phyloP scores from a whole-genome alignment of 306 rosid genomes.

The Neltuma alba region DNA sequence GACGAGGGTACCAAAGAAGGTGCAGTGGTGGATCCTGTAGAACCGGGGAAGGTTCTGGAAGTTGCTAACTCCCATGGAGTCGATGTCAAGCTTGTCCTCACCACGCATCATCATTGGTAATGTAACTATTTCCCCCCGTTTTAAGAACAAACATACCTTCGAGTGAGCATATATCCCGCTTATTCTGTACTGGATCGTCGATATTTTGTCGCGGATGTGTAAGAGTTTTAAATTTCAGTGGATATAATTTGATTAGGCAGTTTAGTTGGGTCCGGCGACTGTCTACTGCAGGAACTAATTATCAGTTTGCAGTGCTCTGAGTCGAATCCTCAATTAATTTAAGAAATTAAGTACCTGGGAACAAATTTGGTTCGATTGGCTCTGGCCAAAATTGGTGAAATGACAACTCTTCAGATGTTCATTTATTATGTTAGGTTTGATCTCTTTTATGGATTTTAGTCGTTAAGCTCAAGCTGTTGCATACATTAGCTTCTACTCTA shows the following conservation, averaged over 20 bases:
- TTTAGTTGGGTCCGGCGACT: not conserved
- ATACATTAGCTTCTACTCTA: not conserved
- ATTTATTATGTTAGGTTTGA: not conserved
- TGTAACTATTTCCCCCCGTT: not conserved
- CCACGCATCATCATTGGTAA: conserved; percentile 97
- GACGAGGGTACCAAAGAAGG: conserved; percentile 85
- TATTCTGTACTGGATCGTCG: not conserved
- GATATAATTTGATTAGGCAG: not conserved
- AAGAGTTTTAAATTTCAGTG: not conserved
- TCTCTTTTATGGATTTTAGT: not conserved
- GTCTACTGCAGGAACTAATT: not conserved
- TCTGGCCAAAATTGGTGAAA: not conserved
- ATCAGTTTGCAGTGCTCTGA: not conserved
- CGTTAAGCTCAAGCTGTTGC: conserved; percentile 1
- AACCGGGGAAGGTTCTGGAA: conserved; percentile 78
- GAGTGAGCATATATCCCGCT: not conserved
- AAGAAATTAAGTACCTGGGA: not conserved
- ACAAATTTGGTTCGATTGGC: not conserved
- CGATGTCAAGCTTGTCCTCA: conserved; percentile 79
- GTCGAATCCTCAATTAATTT: not conserved
- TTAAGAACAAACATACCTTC: not conserved
- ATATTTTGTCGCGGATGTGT: not conserved
- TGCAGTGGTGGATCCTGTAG: conserved; percentile 90
- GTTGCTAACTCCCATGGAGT: conserved; percentile 65
- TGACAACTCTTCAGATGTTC: not conserved